Percentiles rank a stretch among this genome's conserved stretches.
phyloP scores from a whole-genome alignment of 2,329 filamentous ascomycete genomes.

The Colletotrichum gloeosporioides region DNA sequence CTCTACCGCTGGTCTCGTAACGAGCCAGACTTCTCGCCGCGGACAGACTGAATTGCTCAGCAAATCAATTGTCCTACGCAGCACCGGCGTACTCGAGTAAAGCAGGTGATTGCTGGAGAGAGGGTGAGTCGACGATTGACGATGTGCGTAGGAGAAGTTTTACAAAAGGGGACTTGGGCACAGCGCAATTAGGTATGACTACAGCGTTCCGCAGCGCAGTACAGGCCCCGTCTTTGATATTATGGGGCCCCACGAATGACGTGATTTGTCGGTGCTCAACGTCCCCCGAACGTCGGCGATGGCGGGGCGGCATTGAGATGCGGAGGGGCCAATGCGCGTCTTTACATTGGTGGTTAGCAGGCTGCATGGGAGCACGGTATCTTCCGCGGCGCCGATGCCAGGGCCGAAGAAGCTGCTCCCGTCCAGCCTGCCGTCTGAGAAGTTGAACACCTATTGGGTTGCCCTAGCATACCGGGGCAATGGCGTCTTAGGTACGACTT shows the following conservation, averaged over 20 bases:
- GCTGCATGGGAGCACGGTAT: background rate
- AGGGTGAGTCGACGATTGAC: background rate
- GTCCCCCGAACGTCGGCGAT: conserved; percentile 17
- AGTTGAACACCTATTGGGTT: background rate
- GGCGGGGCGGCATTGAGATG: background rate
- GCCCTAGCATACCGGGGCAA: background rate
- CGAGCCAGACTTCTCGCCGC: conserved; percentile 26
- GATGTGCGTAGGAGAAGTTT: background rate
- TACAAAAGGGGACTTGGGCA: conserved; percentile 13
- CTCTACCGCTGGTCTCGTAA: conserved; percentile 24
- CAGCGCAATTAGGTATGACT: conserved; percentile 1
- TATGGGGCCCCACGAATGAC: conserved; percentile 18
- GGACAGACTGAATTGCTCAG: conserved; percentile 23
- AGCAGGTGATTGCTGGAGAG: conserved; percentile 1
- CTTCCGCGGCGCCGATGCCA: background rate
- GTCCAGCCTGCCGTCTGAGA: background rate
- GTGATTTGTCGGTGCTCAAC: conserved; percentile 16
- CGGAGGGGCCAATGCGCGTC: background rate
- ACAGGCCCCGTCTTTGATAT: background rate
- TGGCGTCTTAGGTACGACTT: background rate
- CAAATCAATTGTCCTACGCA: conserved; percentile 22
- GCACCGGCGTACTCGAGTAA: conserved; percentile 25
- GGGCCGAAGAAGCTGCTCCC: background rate
- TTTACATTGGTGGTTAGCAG: background rate
- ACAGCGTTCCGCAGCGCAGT: background rate